Evolutionary conservation across 1,284 basidiomycete genomes (phyloP), one percentile per base, ranked within the genome.

Genomic region (Marasmius oreades): DNA sequence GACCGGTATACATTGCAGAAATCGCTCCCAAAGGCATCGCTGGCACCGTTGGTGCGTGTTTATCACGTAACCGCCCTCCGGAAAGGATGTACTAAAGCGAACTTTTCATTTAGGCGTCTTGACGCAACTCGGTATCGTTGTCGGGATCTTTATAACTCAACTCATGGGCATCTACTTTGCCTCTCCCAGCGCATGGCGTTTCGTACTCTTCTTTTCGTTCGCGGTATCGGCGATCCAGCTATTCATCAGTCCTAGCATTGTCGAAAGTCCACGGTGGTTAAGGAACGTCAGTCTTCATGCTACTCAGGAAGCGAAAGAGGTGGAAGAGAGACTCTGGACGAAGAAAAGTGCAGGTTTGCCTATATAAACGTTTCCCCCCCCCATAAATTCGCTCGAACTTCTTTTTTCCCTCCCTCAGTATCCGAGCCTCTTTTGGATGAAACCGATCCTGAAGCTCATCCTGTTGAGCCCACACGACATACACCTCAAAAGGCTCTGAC

Each of bases 71-170:
- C n/a, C 4, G 28, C 28, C 28, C 45, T 37, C 33, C 22, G 8
- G 55, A 22, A 22, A 33, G 24, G n/a, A 42, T 31, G 2, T 37
- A 4, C 42, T 33, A 63, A 55, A 56, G 53, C 58, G 22, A 46
- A 28, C 47, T 28, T 44, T 24, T 18, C 8, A n/a, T 12, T 26
- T 70, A 81, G 92, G 93, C 26, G 90, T 94, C 23, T 77, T 95
- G 37, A 93, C 93, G n/a, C 95, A 95, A 66, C 75, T 95, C 36
- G 87, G 82, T 26, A 92, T 95, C 64, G 92, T 94, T 33, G 66
- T 91, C 45, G 93, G 93, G 20, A 89, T 95, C 60, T 87, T 93
- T 78, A 69, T 82, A 23, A 88, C 91, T 0, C 93, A 95, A 67
- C 66, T 79, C 14, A 70, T 85, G 59, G 88, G 89, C 11, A 72